These are phyloP conservation scores for Thinopyrum obtusiflorum DNA, from an alignment of 202 grass and related monocot species.

Conservation along the genomic window DNA sequence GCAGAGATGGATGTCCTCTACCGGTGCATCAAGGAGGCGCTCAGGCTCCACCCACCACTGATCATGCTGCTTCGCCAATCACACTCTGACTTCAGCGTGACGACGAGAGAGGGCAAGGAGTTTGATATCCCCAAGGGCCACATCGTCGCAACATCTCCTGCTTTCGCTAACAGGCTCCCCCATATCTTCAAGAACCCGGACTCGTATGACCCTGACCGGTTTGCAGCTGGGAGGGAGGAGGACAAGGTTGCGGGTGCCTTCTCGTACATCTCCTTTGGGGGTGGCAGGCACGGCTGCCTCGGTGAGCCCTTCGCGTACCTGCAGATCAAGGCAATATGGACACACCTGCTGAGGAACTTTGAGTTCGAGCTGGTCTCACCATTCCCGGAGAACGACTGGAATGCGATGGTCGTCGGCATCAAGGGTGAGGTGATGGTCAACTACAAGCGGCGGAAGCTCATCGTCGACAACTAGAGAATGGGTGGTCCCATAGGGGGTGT, in stretches of 20 bases:
- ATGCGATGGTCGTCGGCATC: slow-evolving; percentile 93
- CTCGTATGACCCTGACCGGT: slow-evolving; percentile 76
- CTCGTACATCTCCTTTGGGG: slow-evolving; percentile 94
- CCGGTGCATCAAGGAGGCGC: slow-evolving; percentile 95
- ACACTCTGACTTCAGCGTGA: slow-evolving; percentile 75
- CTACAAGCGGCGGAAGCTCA: slow-evolving; percentile 76
- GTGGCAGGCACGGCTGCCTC: slow-evolving; percentile 84
- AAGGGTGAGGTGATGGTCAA: slow-evolving; percentile 88
- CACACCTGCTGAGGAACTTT: slow-evolving; percentile 87
- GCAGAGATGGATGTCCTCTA: slow-evolving; percentile 96
- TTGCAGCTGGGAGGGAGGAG: slow-evolving; percentile 73
- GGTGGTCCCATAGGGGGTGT: neutral
- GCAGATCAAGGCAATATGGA: slow-evolving; percentile 98
- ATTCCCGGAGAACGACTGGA: slow-evolving; percentile 88
- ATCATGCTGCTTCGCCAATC: slow-evolving; percentile 97
- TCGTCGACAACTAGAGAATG: slow-evolving; percentile 44
- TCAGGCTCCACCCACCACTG: slow-evolving; percentile 82
- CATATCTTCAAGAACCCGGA: slow-evolving; percentile 91
- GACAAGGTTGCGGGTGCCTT: slow-evolving; percentile 87
- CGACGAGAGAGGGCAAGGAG: slow-evolving; percentile 78
- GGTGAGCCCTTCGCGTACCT: slow-evolving; percentile 92
- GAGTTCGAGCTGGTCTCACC: slow-evolving; percentile 95
- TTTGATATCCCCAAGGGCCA: slow-evolving; percentile 94
- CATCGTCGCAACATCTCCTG: slow-evolving; percentile 85
- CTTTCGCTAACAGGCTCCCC: slow-evolving; percentile 84